phyloP scores from a whole-genome alignment of 192 early-diverging fungal genomes.

The Tieghemiomyces parasiticus region DNA sequence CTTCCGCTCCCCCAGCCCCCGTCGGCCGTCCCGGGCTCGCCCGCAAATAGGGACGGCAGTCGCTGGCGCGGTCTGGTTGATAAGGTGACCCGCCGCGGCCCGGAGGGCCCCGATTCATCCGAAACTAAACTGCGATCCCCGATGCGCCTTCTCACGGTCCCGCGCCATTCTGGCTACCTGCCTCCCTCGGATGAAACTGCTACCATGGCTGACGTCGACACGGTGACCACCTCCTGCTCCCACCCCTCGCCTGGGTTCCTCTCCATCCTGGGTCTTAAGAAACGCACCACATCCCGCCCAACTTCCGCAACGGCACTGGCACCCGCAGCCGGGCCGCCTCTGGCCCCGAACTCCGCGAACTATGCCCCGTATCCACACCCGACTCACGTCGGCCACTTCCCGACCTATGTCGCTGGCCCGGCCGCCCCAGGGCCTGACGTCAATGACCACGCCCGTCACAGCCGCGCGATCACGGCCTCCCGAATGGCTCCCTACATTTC shows the following conservation, averaged over 20 bases:
- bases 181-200: neutral
- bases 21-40: neutral
- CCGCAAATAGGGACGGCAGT: neutral
- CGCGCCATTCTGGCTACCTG: neutral
- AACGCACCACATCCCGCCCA: neutral
- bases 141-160: neutral
- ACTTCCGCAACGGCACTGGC: neutral
- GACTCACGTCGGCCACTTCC: neutral
- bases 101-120: neutral
- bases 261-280: neutral
- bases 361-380: neutral
- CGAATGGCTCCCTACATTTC: slow-evolving; percentile 9
- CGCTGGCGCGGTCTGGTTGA: slow-evolving; percentile 10
- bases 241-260: neutral
- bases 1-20: neutral
- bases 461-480: slow-evolving; percentile 7
- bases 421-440: neutral
- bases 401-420: neutral
- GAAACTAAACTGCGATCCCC: neutral
- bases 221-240: neutral
- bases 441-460: neutral
- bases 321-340: neutral
- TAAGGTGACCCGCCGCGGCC: neutral
- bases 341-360: neutral
- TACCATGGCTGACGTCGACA: neutral